Percentiles rank a stretch among this genome's conserved stretches.
phyloP scores from a whole-genome alignment of 2,329 filamentous ascomycete genomes.

The Stemphylium beticola region DNA sequence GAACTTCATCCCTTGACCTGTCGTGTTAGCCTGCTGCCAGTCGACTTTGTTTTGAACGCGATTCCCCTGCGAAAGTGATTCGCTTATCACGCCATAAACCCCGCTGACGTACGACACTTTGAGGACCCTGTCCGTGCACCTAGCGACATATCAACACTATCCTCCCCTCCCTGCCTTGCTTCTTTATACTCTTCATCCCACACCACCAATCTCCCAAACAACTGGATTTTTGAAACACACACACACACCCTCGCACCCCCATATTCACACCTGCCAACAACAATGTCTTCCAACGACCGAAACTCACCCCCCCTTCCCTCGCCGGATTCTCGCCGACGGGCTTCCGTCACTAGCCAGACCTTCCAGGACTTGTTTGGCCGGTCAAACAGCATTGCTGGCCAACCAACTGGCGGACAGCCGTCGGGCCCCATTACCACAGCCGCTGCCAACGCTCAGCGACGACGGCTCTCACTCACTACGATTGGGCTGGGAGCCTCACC shows the following conservation, averaged over 20 bases:
- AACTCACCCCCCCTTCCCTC: slow-evolving; percentile 50
- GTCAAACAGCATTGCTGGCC: slow-evolving; percentile 42
- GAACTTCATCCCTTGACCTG: slow-evolving; percentile 12
- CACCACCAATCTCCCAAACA: neutral
- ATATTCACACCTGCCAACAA: slow-evolving; percentile 6
- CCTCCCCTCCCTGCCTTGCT: slow-evolving; percentile 21
- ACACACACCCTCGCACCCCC: slow-evolving; percentile 1
- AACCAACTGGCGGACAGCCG: slow-evolving; percentile 37
- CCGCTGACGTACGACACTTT: slow-evolving; percentile 32
- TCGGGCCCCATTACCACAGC: slow-evolving; percentile 57
- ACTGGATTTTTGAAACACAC: slow-evolving; percentile 11
- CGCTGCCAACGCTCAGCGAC: slow-evolving; percentile 57
- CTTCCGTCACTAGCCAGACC: slow-evolving; percentile 56
- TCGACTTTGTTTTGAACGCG: slow-evolving; percentile 22
- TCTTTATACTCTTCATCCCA: slow-evolving; percentile 13
- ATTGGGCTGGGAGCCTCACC: slow-evolving; percentile 55
- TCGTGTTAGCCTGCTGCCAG: slow-evolving; percentile 10
- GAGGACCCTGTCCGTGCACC: slow-evolving; percentile 30
- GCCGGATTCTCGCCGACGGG: slow-evolving; percentile 50
- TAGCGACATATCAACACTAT: slow-evolving; percentile 26
- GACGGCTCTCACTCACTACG: slow-evolving; percentile 58
- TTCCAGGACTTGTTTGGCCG: slow-evolving; percentile 57
- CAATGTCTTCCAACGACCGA: slow-evolving; percentile 49
- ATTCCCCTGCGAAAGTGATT: slow-evolving; percentile 16
- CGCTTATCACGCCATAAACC: slow-evolving; percentile 37